Evolutionary conservation across 495 filamentous ascomycete genomes (phyloP).

Genomic region (Penicillium cataractarum): DNA sequence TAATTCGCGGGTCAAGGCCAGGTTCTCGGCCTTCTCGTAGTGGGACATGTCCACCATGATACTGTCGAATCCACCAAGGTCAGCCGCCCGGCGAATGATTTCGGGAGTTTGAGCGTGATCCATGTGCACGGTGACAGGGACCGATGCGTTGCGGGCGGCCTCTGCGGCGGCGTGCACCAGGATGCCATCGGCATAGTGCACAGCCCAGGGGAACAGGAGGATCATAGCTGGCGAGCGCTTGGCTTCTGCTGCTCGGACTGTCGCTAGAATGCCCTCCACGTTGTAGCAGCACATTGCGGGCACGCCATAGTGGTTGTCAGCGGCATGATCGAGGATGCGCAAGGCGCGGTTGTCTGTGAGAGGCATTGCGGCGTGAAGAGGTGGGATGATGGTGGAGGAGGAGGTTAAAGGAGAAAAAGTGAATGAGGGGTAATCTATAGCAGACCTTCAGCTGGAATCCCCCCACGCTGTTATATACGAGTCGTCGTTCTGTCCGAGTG

Average conservation of each 20-base stretch:
- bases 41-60: constrained; percentile 87
- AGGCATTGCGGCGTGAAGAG: constrained; percentile 43
- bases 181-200: constrained; percentile 67
- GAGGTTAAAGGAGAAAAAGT: neutral
- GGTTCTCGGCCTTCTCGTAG: constrained; percentile 81
- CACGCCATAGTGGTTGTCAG: constrained; percentile 67
- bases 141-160: constrained; percentile 63
- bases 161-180: constrained; percentile 67
- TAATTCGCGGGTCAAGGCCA: constrained; percentile 70
- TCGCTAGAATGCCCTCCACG: constrained; percentile 79
- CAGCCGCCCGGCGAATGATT: constrained; percentile 67
- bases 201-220: constrained; percentile 85
- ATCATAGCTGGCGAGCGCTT: constrained; percentile 78
- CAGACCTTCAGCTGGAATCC: neutral
- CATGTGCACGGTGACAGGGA: constrained; percentile 74
- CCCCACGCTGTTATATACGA: neutral
- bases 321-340: constrained; percentile 68
- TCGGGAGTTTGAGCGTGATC: constrained; percentile 78
- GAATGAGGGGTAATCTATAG: neutral
- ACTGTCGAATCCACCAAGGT: constrained; percentile 70
- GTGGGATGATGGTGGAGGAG: neutral
- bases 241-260: constrained; percentile 74
- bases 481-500: constrained; percentile 11
- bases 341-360: constrained; percentile 68
- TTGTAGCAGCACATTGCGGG: constrained; percentile 86